Base-by-base conservation (phyloP, 2,329 filamentous ascomycete species). In the Hypoxylon sp. region DNA sequence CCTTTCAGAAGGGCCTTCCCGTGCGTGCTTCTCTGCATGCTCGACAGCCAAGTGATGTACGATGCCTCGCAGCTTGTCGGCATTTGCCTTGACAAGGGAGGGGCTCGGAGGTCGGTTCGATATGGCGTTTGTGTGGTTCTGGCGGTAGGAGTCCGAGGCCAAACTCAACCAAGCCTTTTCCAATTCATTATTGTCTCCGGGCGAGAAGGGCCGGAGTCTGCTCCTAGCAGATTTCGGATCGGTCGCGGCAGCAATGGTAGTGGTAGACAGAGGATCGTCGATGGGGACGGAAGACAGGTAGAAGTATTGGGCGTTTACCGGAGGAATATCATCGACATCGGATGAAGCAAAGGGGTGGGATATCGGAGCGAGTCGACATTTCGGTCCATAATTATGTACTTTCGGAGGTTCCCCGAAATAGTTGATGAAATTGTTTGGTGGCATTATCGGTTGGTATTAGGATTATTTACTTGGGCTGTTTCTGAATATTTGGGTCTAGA, bases 221-320 rank as follows among this genome's bases (percentile, higher is more conserved):
- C 87, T 85, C 73, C 87, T 90, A 35, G 85, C 80, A 61, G 85
- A 79, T 62, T 83, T 86, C 13, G 85, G 77, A 56, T 90, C 81
- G 78, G 84, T 70, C 78, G 86, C 74, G 25, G 79, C 79, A 77
- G 87, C 78, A 79, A 89, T 76, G 81, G 85, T 79, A 10, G 84
- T 81, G 1, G 91, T 88, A 8, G 92, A 93, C n/a, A 97, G 85
- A 25, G 93, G 93, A 76, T 97, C 94, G 76, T 97, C 94, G 77
- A 97, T 94, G 31, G 94, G 91, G 55, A 95, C 87, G 11, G 90
- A 84, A 10, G 94, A 96, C 13, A 90, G 88, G 80, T 97, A 97
- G 81, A 97, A 97, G 82, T 94, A 97, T 70, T 94, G 92, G 22
- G 91, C 86, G 33, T 86, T 84, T 60, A 92, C 79, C 0, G 88